These are phyloP conservation scores for Coemansia sp. DNA, from an alignment of 192 early-diverging fungal genomes.

Conservation along the genomic window DNA sequence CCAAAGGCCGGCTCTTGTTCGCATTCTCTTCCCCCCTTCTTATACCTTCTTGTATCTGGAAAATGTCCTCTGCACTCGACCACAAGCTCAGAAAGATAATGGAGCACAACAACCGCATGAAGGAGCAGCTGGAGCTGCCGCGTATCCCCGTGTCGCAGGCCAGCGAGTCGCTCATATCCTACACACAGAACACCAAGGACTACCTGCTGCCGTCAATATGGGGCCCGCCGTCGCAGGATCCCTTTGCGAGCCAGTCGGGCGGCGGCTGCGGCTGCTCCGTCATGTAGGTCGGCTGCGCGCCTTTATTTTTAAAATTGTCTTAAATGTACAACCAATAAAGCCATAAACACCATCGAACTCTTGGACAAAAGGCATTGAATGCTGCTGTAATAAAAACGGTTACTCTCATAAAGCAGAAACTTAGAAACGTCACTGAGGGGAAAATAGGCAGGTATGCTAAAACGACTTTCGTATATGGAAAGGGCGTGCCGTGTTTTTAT, in stretches of 20 bases:
- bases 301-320: neutral
- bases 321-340: neutral
- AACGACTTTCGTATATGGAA: too few species aligned
- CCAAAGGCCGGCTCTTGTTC: too few species aligned
- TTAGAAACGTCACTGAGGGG: too few species aligned
- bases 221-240: constrained; percentile 61
- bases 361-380: too few species aligned
- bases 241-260: constrained; percentile 58
- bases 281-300: constrained; percentile 28
- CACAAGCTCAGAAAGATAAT: constrained; percentile 66
- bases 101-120: constrained; percentile 71
- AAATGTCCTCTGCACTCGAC: constrained; percentile 45
- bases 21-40: neutral
- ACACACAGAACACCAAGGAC: constrained; percentile 60
- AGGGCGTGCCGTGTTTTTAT: too few species aligned
- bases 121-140: constrained; percentile 74
- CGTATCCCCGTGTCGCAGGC: constrained; percentile 76
- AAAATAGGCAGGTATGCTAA: too few species aligned
- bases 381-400: too few species aligned
- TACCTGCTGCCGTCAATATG: constrained; percentile 59
- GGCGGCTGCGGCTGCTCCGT: constrained; percentile 53
- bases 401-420: too few species aligned
- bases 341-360: too few species aligned
- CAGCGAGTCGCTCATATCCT: constrained; percentile 58
- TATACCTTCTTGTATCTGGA: neutral